Conservation (phyloP, 2,329 filamentous ascomycete genomes). For the Penicillium verrucosum region DNA sequence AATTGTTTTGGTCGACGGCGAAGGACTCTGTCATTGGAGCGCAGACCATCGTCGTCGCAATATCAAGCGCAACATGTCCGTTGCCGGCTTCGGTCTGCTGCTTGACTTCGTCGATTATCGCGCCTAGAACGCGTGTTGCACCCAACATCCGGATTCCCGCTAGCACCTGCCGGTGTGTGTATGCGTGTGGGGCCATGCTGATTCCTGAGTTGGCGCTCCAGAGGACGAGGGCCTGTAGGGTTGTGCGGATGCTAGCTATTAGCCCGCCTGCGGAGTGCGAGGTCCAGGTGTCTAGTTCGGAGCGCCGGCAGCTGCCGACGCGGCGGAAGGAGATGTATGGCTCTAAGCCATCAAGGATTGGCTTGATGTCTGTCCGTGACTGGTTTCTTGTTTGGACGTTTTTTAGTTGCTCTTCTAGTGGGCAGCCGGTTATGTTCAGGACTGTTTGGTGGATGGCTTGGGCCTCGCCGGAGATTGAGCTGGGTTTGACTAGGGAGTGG, state of each 20-base stretch:
- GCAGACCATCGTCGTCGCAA: slow-evolving; percentile 44
- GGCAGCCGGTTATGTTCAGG: slow-evolving; percentile 53
- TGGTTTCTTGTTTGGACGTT: slow-evolving; percentile 50
- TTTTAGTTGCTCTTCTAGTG: slow-evolving; percentile 52
- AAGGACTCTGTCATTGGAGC: slow-evolving; percentile 41
- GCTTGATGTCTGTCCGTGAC: slow-evolving; percentile 51
- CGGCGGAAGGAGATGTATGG: slow-evolving; percentile 51
- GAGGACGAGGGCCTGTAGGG: slow-evolving; percentile 51
- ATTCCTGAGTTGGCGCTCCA: slow-evolving; percentile 54
- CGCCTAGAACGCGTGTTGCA: slow-evolving; percentile 35
- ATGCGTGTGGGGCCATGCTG: slow-evolving; percentile 52
- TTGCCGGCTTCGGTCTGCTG: slow-evolving; percentile 40
- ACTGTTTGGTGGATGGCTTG: slow-evolving; percentile 60
- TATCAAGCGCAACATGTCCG: slow-evolving; percentile 44
- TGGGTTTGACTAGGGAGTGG: slow-evolving; percentile 55
- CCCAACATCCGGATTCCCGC: slow-evolving; percentile 43
- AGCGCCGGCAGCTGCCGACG: slow-evolving; percentile 44
- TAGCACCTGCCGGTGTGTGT: slow-evolving; percentile 55
- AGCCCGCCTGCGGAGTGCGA: slow-evolving; percentile 47
- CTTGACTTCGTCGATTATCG: slow-evolving; percentile 44
- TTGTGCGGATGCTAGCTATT: slow-evolving; percentile 47
- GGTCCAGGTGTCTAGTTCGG: slow-evolving; percentile 54
- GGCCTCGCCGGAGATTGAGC: slow-evolving; percentile 57
- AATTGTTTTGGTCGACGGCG: slow-evolving; percentile 36
- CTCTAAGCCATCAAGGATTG: slow-evolving; percentile 52